These are phyloP conservation scores for Lunularia cruciata DNA, from an alignment of 225 moss, liverwort and hornwort genomes.

Conservation along the genomic window DNA sequence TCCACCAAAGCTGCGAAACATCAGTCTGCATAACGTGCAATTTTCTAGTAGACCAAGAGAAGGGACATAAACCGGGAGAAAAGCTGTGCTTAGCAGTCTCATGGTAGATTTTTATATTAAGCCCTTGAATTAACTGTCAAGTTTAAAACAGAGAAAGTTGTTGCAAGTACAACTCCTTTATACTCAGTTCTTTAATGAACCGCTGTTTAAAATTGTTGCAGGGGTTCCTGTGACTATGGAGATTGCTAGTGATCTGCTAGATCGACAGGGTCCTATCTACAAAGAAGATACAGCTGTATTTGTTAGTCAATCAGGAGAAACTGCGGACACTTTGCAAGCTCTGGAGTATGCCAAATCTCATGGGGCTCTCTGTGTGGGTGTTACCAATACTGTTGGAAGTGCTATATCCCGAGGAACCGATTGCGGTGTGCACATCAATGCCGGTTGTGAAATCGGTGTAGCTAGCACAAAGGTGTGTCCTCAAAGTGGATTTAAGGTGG, in stretches of 20 bases:
- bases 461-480: conserved; percentile 88
- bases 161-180: no score
- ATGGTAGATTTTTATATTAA: neutral
- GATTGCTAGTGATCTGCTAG: conserved; percentile 93
- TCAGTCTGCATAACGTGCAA: no score
- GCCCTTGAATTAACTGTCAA: no score
- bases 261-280: conserved; percentile 91
- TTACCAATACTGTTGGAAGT: conserved; percentile 98
- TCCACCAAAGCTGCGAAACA: no score
- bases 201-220: conserved; percentile 27
- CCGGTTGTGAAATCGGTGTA: conserved; percentile 99
- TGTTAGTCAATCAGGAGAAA: conserved; percentile 99
- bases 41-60: no score
- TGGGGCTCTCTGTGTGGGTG: conserved; percentile 97
- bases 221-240: conserved; percentile 99
- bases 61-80: no score
- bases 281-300: conserved; percentile 97
- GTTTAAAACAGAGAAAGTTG: no score
- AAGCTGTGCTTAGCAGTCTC: no score
- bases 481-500: no score
- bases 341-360: conserved; percentile 83
- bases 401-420: conserved; percentile 96
- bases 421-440: conserved; percentile 97
- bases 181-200: neutral
- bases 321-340: conserved; percentile 94